A percentile compares a stretch with the other conserved stretches of the same genome.
phyloP scores from a whole-genome alignment of 1,139 yeast species.

The Diutina catenulata region DNA sequence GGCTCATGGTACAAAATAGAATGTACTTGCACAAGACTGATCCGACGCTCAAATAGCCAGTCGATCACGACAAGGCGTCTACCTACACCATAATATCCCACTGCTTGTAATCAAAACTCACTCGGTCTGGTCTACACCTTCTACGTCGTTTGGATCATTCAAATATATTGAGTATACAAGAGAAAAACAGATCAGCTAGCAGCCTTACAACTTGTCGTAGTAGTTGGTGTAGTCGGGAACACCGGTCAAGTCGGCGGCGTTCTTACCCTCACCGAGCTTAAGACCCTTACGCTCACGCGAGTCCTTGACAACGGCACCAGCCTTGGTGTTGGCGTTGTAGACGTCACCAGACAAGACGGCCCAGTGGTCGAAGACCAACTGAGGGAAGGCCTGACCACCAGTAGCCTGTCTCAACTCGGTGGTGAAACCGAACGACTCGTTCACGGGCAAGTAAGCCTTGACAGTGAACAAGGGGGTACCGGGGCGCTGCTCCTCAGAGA shows the following conservation, averaged over 20 bases:
- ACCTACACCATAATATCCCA: too few relatives aligned
- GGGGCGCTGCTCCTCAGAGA: constrained; percentile 99
- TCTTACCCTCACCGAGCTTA: constrained; percentile 90
- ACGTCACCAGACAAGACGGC: constrained; percentile 84
- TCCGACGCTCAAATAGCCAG: too few relatives aligned
- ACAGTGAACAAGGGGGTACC: constrained; percentile 99
- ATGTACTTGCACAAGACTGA: too few relatives aligned
- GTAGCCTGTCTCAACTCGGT: constrained; percentile 99
- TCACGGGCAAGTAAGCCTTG: constrained; percentile 99
- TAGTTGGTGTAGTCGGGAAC: constrained; percentile 99
- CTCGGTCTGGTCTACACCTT: too few relatives aligned
- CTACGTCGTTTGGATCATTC: too few relatives aligned
- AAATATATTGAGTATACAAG: constrained; percentile 2
- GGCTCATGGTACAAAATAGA: too few relatives aligned
- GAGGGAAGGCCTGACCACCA: constrained; percentile 99
- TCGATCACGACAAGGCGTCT: too few relatives aligned
- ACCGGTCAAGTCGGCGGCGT: constrained; percentile 86
- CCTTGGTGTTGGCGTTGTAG: constrained; percentile 83
- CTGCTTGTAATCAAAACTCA: too few relatives aligned
- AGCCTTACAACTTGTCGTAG: constrained; percentile 94
- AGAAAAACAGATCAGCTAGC: neutral
- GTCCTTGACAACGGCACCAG: constrained; percentile 83
- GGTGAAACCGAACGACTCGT: constrained; percentile 99
- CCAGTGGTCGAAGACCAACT: constrained; percentile 99
- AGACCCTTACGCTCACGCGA: constrained; percentile 97